These are phyloP conservation scores for Aspergillus affinis DNA, from an alignment of 495 filamentous ascomycete genomes.

Conservation along the genomic window DNA sequence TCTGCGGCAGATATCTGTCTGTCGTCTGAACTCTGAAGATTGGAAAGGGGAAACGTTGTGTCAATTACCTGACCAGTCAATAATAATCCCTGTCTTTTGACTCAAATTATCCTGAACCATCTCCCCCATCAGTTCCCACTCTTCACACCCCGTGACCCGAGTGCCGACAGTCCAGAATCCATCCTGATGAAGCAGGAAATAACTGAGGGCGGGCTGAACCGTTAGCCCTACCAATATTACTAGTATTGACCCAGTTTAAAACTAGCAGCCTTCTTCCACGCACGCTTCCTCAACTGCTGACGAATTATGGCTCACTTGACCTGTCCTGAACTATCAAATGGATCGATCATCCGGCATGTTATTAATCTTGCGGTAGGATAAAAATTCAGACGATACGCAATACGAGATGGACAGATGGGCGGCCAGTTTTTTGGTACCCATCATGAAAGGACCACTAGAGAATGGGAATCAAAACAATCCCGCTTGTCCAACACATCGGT, in stretches of 20 bases:
- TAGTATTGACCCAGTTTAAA: not conserved
- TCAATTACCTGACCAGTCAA: not conserved
- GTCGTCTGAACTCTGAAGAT: not conserved
- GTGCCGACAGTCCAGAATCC: not conserved
- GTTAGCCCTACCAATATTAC: constrained; percentile 17
- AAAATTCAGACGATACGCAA: not conserved
- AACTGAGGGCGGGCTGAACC: constrained; percentile 10
- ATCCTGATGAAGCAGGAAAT: constrained; percentile 8
- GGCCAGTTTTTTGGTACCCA: not conserved
- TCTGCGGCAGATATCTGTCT: not conserved
- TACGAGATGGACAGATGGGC: not conserved
- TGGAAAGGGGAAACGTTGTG: constrained; percentile 1
- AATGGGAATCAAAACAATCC: not conserved
- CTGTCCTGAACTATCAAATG: not conserved
- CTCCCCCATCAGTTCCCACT: not conserved
- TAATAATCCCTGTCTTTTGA: not conserved
- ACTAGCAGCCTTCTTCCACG: constrained; percentile 8
- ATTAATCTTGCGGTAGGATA: not conserved
- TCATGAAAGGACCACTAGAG: constrained; percentile 1
- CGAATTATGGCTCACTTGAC: constrained; percentile 7
- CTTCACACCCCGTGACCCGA: not conserved
- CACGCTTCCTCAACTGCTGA: constrained; percentile 5
- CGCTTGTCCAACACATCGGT: not conserved
- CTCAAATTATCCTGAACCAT: not conserved
- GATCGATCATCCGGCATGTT: constrained; percentile 3